Base-by-base conservation (phyloP, 1,284 basidiomycete genomes). In the Ceratobasidium sp. region DNA sequence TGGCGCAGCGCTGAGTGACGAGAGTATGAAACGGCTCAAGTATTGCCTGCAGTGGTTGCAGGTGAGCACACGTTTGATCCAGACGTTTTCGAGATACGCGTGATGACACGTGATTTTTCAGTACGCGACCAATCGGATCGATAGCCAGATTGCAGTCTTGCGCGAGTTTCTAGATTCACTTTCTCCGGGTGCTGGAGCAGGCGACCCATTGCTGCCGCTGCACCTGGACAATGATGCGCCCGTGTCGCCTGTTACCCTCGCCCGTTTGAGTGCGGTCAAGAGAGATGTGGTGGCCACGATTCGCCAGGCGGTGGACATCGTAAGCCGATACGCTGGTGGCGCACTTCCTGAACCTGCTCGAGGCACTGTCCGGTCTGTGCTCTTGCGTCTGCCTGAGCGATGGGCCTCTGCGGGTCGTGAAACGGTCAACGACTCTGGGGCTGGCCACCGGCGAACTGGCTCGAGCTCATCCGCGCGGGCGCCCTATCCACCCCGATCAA, bases 21-120 rank as follows among this genome's bases (percentile, higher is more conserved):
- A 96, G 80, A 94, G 90, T 78, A 92, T 96, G 91, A 85, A 92
- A 74, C 85, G 90, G 67, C 81, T 96, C 61, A 90, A 90, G 79
- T 96, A 95, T 78, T 95, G 92, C 80, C 80, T 96, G 42, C 88
- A 93, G 73, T 95, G 93, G 93, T 83, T 96, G n/a, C 88, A 91
- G 82, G 92, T 93, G 59, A 40, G 77, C 67, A 12, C 70, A 16
- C 70, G 48, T 59, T 44, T 63, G 58, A 62, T 61, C 49, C 51
- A 40, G 33, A 58, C 28, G 54, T 36, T 28, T 11, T 23, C 30
- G 33, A 18, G 59, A 64, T 67, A 62, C 54, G 61, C 48, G 73
- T 46, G 21, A 61, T 71, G 28, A 66, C 67, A 36, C 69, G 73
- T 44, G 36, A 53, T 72, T 54, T 56, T 40, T 7, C 78, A 94